Evolutionary conservation across 371 early-diverging fungal species (phyloP).

Genomic region (Gilbertella persicaria): DNA sequence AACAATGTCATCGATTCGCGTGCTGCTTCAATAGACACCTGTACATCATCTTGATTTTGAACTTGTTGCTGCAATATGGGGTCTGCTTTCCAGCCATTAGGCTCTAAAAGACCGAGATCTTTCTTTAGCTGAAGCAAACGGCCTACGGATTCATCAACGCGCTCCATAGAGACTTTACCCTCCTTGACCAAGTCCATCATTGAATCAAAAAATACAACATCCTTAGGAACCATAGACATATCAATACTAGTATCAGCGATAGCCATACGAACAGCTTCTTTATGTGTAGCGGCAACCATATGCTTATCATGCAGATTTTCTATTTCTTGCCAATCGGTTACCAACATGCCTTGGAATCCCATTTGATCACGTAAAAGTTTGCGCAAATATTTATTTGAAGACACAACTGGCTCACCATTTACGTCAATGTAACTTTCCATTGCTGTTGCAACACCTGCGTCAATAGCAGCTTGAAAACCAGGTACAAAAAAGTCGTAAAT

Average conservation of each 20-base stretch:
- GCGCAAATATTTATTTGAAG: conserved; percentile 57
- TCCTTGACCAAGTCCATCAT: conserved; percentile 40
- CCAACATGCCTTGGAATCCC: conserved; percentile 63
- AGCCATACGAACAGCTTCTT: conserved; percentile 50
- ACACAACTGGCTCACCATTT: conserved; percentile 65
- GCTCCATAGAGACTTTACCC: conserved; percentile 28
- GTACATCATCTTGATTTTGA: conserved; percentile 44
- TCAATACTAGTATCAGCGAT: conserved; percentile 60
- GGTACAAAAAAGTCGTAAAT: conserved; percentile 67
- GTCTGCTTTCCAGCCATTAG: conserved; percentile 43
- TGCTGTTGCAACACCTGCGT: conserved; percentile 67
- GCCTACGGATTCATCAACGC: conserved; percentile 56
- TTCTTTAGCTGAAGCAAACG: conserved; percentile 58
- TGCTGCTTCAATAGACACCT: conserved; percentile 48
- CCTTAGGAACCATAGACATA: conserved; percentile 68
- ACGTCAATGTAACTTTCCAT: conserved; percentile 72
- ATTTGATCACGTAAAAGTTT: conserved; percentile 59
- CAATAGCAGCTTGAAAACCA: conserved; percentile 62
- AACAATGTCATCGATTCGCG: conserved; percentile 63
- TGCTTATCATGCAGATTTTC: conserved; percentile 58
- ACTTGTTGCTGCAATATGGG: conserved; percentile 28
- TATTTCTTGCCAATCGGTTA: conserved; percentile 70
- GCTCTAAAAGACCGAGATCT: conserved; percentile 61
- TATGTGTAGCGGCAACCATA: conserved; percentile 43
- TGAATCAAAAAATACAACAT: conserved; percentile 47